Percentiles rank a stretch among this genome's conserved stretches.
Conservation (phyloP, 495 filamentous ascomycete genomes). For the Trichoderma asperelloides region DNA sequence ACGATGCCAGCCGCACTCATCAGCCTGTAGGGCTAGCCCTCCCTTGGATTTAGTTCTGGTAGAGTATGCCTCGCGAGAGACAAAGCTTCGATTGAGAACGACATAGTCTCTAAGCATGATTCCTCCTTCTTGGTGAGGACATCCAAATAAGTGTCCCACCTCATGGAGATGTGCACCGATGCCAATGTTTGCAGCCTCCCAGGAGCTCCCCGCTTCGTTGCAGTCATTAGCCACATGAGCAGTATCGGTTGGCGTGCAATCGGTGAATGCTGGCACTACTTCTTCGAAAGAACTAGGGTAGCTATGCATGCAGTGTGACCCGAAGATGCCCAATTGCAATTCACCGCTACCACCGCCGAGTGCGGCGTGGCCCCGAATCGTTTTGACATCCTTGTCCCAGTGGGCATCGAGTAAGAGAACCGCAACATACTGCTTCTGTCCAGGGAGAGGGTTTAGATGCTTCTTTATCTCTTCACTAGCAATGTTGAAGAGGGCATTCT, state of each 20-base stretch:
- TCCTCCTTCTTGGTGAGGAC: conserved; percentile 76
- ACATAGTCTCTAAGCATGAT: conserved; percentile 86
- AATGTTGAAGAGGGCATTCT: conserved; percentile 64
- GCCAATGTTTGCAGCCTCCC: conserved; percentile 85
- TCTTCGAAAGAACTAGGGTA: conserved; percentile 81
- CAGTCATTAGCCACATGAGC: conserved; percentile 73
- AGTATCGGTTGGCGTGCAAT: conserved; percentile 82
- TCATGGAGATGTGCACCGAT: conserved; percentile 91
- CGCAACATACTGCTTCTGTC: conserved; percentile 80
- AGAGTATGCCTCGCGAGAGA: conserved; percentile 67
- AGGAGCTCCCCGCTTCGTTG: conserved; percentile 75
- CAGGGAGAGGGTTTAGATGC: conserved; percentile 62
- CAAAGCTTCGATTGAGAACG: conserved; percentile 72
- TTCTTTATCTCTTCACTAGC: conserved; percentile 64
- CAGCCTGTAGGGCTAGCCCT: conserved; percentile 58
- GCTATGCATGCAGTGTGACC: conserved; percentile 79
- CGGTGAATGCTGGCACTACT: conserved; percentile 72
- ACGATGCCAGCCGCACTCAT: conserved; percentile 84
- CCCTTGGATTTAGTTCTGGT: conserved; percentile 77
- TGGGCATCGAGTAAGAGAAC: conserved; percentile 76
- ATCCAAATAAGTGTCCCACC: conserved; percentile 77
- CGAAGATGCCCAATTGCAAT: conserved; percentile 78
- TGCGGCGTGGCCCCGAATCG: conserved; percentile 73
- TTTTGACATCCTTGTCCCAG: conserved; percentile 65
- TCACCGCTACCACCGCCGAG: conserved; percentile 56